Conservation (phyloP, 2,329 filamentous ascomycete genomes). For the Beauveria varroae region DNA sequence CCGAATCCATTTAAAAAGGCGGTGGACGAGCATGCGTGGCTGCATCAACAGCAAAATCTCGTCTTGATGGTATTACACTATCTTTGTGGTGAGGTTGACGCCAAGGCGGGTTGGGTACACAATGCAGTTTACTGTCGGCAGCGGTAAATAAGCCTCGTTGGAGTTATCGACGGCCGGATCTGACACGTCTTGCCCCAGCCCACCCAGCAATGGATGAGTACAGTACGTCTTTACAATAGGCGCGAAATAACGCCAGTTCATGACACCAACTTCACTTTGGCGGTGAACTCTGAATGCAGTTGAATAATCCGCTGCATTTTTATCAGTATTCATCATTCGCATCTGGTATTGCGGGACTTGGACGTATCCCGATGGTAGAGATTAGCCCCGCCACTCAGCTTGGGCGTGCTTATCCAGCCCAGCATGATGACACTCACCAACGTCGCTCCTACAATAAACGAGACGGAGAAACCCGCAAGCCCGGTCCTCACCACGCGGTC, state of each 20-base stretch:
- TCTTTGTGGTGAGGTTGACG: neutral
- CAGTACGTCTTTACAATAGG: neutral
- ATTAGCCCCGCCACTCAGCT: neutral
- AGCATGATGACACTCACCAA: neutral
- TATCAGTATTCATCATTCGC: neutral
- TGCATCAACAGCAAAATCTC: neutral
- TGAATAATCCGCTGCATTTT: too few relatives aligned
- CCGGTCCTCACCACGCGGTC: neutral
- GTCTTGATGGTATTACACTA: neutral
- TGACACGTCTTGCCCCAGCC: neutral
- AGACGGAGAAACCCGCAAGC: neutral
- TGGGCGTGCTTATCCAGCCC: neutral
- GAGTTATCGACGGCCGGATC: neutral
- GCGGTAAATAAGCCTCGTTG: neutral
- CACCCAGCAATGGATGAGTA: neutral
- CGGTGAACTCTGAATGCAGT: too few relatives aligned
- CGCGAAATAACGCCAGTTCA: neutral
- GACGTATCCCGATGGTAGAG: neutral
- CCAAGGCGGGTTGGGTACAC: too few relatives aligned
- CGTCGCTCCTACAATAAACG: neutral
- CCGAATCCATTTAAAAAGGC: neutral
- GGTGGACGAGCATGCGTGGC: neutral
- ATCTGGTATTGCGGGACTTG: neutral
- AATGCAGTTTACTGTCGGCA: neutral
- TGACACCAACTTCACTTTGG: too few relatives aligned